These are phyloP conservation scores for Botryotinia globosa DNA, from an alignment of 2,329 filamentous ascomycete genomes.

Conservation along the genomic window DNA sequence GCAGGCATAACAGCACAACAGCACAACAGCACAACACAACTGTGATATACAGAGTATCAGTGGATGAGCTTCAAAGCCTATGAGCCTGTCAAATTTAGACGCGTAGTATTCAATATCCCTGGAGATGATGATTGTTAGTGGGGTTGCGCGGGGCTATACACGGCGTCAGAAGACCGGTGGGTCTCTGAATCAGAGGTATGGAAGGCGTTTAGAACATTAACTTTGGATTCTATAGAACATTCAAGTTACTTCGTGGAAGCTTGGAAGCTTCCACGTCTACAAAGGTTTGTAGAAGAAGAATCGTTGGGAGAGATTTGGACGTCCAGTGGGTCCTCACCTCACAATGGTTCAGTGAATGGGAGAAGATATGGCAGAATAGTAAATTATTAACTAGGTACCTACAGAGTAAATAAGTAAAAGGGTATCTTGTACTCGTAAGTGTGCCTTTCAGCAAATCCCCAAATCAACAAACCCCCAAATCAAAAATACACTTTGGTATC, in stretches of 20 bases:
- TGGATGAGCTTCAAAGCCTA: background rate
- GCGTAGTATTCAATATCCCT: slow-evolving; percentile 11
- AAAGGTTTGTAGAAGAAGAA: no score
- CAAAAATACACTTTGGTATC: slow-evolving; percentile 6
- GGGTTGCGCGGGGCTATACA: slow-evolving; percentile 18
- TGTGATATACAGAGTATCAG: background rate
- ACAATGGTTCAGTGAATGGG: background rate
- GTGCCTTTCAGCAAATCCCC: background rate
- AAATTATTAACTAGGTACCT: background rate
- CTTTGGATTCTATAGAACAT: background rate
- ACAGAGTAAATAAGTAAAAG: background rate
- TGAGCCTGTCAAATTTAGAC: slow-evolving; percentile 15
- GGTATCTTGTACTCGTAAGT: slow-evolving; percentile 13
- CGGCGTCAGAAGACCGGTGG: slow-evolving; percentile 3
- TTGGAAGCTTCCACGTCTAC: no score
- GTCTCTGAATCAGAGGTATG: slow-evolving; percentile 7
- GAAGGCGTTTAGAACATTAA: slow-evolving; percentile 2
- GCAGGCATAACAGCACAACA: background rate
- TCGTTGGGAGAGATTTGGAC: background rate
- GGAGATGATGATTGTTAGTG: slow-evolving; percentile 8
- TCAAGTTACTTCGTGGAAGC: no score
- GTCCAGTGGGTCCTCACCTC: background rate
- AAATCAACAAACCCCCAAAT: background rate
- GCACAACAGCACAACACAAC: background rate
- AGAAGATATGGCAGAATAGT: background rate